Evolutionary conservation across 805 yeast genomes (phyloP).

Genomic region (Wickerhamiella allomyrinae): DNA sequence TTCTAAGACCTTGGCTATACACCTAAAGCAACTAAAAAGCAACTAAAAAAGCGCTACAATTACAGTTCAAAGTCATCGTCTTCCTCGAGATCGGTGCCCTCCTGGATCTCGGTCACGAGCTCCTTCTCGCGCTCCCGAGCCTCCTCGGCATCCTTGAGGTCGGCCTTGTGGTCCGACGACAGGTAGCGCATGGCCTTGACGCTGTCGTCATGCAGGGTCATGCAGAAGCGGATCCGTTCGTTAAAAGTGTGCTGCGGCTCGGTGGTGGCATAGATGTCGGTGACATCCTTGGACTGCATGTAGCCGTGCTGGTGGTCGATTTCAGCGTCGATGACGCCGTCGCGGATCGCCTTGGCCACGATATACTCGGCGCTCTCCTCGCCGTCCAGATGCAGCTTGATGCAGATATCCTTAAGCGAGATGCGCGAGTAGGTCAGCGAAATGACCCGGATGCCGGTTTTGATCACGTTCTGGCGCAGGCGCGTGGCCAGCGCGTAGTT

Average conservation of each 20-base stretch:
- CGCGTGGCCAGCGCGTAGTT: constrained; percentile 74
- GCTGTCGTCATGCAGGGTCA: constrained; percentile 77
- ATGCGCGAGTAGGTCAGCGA: constrained; percentile 82
- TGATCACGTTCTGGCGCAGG: constrained; percentile 90
- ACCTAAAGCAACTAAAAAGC: not conserved
- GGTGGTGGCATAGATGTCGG: constrained; percentile 74
- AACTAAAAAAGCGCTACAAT: not conserved
- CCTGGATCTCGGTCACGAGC: constrained; percentile 31
- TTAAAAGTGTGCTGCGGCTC: constrained; percentile 81
- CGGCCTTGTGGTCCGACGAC: constrained; percentile 34
- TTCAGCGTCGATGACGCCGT: constrained; percentile 91
- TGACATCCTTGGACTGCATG: constrained; percentile 78
- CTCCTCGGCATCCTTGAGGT: constrained; percentile 37
- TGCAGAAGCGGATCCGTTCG: constrained; percentile 87
- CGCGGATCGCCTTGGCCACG: constrained; percentile 91
- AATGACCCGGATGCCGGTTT: constrained; percentile 90
- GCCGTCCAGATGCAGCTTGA: constrained; percentile 78
- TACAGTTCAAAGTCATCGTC: constrained; percentile 28
- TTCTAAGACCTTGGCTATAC: too few species aligned
- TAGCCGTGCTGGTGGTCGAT: constrained; percentile 82
- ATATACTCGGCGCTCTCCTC: constrained; percentile 96
- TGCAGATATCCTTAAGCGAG: constrained; percentile 84
- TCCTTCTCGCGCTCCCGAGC: constrained; percentile 43
- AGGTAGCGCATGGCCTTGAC: constrained; percentile 95
- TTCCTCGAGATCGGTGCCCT: constrained; percentile 30